Evolutionary conservation across 2,329 filamentous ascomycete species (phyloP).

Genomic region (Colletotrichum viniferum): DNA sequence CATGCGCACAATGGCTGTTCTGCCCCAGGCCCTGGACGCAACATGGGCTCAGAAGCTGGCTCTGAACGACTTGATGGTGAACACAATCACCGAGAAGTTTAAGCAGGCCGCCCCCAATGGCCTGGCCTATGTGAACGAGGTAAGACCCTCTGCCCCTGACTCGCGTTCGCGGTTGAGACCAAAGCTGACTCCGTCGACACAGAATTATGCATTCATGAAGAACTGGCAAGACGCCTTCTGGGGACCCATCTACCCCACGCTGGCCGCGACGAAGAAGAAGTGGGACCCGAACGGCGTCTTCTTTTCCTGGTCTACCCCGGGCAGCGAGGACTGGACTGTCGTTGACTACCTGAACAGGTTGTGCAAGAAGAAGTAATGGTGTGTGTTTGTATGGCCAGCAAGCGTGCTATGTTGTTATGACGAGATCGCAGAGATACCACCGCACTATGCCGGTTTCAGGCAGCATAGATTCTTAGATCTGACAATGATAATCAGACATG

Average conservation of each 20-base stretch:
- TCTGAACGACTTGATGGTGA: constrained; percentile 20
- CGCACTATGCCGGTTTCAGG: background rate
- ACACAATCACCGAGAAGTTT: constrained; percentile 19
- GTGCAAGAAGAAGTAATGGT: constrained; percentile 12
- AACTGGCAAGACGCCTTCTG: constrained; percentile 22
- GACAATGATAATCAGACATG: background rate
- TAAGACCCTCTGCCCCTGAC: background rate
- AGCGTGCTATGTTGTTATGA: background rate
- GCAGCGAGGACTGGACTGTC: constrained; percentile 17
- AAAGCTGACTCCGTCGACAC: background rate
- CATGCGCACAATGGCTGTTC: constrained; percentile 17
- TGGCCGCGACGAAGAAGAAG: constrained; percentile 52
- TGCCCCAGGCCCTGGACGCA: constrained; percentile 13
- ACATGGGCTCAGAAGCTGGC: constrained; percentile 16
- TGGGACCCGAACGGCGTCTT: constrained; percentile 53
- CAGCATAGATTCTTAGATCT: background rate
- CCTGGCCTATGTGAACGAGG: constrained; percentile 18
- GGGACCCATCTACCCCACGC: constrained; percentile 19
- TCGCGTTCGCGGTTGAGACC: background rate
- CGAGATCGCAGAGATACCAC: background rate
- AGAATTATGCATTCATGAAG: constrained; percentile 22
- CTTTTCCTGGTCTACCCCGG: constrained; percentile 32
- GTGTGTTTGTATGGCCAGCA: background rate
- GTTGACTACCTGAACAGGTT: constrained; percentile 19
- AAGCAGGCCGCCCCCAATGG: constrained; percentile 15